These are phyloP conservation scores for Linnemannia hyalina DNA, from an alignment of 192 early-diverging fungal species.

Conservation along the genomic window DNA sequence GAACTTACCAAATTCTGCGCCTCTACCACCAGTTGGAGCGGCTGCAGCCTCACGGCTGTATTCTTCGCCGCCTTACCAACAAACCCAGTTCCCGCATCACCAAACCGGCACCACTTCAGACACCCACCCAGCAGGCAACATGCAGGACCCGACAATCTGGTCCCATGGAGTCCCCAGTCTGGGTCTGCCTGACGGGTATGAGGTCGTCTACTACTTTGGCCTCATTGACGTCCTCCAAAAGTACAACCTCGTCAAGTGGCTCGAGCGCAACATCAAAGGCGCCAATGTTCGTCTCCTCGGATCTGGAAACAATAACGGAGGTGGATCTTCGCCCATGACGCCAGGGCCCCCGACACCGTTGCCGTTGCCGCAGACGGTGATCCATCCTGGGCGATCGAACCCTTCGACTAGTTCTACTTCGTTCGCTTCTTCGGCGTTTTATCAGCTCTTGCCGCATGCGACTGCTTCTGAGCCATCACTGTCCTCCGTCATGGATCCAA, in stretches of 20 bases:
- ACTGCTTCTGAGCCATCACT: conserved; percentile 37
- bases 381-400: conserved; percentile 19
- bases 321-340: background rate
- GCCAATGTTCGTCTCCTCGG: conserved; percentile 46
- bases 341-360: background rate
- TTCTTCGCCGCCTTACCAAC: background rate
- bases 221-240: conserved; percentile 51
- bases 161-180: conserved; percentile 38
- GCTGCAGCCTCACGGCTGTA: background rate
- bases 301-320: background rate
- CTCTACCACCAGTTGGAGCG: background rate
- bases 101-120: background rate
- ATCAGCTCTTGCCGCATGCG: conserved; percentile 41
- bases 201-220: conserved; percentile 52
- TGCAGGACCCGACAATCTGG: conserved; percentile 16
- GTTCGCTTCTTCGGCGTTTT: conserved; percentile 29
- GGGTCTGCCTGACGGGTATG: conserved; percentile 25
- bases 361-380: too few species aligned
- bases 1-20: background rate
- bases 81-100: background rate
- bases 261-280: conserved; percentile 45
- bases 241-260: conserved; percentile 45
- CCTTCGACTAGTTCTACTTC: conserved; percentile 19
- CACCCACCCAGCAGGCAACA: background rate
- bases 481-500: conserved; percentile 5